A percentile compares a stretch with the other conserved stretches of the same genome.
phyloP scores from a whole-genome alignment of 208 protist genomes.

The Trypanosomatidae sp. region DNA sequence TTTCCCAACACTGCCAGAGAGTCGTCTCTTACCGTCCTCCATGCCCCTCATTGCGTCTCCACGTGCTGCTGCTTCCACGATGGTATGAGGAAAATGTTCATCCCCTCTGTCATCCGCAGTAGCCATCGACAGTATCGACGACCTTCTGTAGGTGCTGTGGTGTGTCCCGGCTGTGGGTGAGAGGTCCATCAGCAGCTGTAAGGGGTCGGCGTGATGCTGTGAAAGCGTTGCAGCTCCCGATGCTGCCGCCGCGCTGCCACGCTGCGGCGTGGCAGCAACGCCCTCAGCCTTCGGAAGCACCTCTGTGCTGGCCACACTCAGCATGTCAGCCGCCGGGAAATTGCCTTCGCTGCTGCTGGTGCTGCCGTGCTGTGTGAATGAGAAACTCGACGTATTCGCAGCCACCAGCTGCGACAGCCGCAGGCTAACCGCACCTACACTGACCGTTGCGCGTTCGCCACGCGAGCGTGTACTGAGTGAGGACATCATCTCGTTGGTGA shows the following conservation, averaged over 20 bases:
- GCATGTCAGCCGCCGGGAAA: not conserved
- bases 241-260: not conserved
- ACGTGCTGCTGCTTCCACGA: not conserved
- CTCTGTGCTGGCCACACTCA: constrained; percentile 10
- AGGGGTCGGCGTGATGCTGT: not conserved
- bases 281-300: not conserved
- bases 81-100: not conserved
- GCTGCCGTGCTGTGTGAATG: not conserved
- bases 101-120: constrained; percentile 7
- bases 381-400: not conserved
- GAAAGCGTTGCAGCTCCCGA: not conserved
- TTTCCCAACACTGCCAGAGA: not conserved
- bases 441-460: not conserved
- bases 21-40: not conserved
- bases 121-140: constrained; percentile 6
- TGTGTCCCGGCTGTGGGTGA: not conserved
- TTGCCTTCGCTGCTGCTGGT: not conserved
- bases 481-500: not conserved
- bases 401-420: not conserved
- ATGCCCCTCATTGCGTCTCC: not conserved
- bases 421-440: not conserved
- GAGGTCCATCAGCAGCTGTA: not conserved
- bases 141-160: not conserved
- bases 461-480: not conserved
- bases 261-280: not conserved